These are phyloP conservation scores for Helicostylum pulchrum DNA, from an alignment of 192 early-diverging fungal species.

Conservation along the genomic window DNA sequence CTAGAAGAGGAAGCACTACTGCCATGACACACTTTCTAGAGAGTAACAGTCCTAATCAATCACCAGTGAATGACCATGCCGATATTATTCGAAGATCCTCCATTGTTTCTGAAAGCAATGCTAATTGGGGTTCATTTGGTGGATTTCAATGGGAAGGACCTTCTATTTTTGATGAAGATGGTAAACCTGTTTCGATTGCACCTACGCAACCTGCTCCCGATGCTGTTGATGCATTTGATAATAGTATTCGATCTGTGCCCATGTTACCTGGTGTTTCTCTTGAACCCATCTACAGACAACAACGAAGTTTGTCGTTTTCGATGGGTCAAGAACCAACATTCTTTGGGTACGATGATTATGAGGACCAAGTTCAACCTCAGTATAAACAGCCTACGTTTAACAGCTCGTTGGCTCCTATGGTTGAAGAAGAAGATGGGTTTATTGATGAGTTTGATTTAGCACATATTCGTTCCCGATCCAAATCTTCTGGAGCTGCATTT, in stretches of 20 bases:
- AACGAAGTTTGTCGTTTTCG: constrained; percentile 62
- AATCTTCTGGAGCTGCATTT: constrained; percentile 67
- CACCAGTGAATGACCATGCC: constrained; percentile 4
- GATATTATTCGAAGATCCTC: not conserved
- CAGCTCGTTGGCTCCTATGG: constrained; percentile 44
- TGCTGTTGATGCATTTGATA: constrained; percentile 6
- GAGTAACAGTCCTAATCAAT: constrained; percentile 4
- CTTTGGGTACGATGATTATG: constrained; percentile 44
- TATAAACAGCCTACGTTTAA: constrained; percentile 25
- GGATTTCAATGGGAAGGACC: constrained; percentile 47
- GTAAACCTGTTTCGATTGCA: constrained; percentile 6
- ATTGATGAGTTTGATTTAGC: constrained; percentile 42
- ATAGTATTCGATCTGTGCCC: constrained; percentile 38
- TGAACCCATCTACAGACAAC: constrained; percentile 52
- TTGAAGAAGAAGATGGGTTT: constrained; percentile 36
- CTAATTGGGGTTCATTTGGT: constrained; percentile 48
- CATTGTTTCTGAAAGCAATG: not conserved
- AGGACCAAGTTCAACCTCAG: constrained; percentile 17
- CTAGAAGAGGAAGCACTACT: constrained; percentile 26
- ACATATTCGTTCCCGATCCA: constrained; percentile 53
- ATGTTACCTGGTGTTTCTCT: constrained; percentile 42
- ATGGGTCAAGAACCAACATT: constrained; percentile 49
- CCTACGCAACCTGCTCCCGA: not conserved
- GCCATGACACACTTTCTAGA: constrained; percentile 3
- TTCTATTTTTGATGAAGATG: constrained; percentile 16